Base-by-base conservation (phyloP, 768 basidiomycete species). In the Zangia roseola region DNA sequence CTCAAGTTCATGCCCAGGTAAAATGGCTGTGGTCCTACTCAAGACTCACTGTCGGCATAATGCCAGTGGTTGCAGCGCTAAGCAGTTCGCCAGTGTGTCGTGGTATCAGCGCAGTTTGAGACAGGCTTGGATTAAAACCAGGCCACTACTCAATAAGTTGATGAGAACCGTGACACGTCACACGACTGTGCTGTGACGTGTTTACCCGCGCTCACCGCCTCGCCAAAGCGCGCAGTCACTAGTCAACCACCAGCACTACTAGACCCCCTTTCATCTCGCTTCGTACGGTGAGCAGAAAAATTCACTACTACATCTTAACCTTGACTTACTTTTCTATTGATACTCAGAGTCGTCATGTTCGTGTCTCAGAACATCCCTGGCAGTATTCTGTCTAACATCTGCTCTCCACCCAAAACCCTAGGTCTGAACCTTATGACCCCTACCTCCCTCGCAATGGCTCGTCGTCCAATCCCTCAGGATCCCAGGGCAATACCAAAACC, bases 361-460 rank as follows among this genome's bases (percentile, higher is more conserved):
- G 66, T 69, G 45, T 51, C 40, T 56, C 49, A 9, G 23, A 30
- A 10, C 24, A 36, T 47, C 40, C 39, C 5, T 47, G 7, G 17
- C 17, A 21, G 7, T 28, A 9, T 45, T 14, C 19, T 21, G n/a
- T 53, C 40, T 54, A 35, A 45, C 37, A 20, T 49, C 45, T 49
- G 31, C 43, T 40, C 23, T 40, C 23, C 37, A 46, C n/a, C 42
- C 38, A 23, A 50, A 51, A 46, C 50, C 49, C 45, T 69, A 95
- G 93, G 93, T 92, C 93, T 67, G 91, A 95, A 75, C 94, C 93
- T 66, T 97, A 97, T 73, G 95, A 98, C 81, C 95, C 95, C 58
- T 98, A 99, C 74, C 80, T 97, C 54, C 94, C 94, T 56, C 86
- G 90, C 61, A 83, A 81, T 68, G 87, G 88, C 69, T 74, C 81